Evolutionary conservation across 495 filamentous ascomycete genomes (phyloP).

Genomic region (Aspergillus campestris): DNA sequence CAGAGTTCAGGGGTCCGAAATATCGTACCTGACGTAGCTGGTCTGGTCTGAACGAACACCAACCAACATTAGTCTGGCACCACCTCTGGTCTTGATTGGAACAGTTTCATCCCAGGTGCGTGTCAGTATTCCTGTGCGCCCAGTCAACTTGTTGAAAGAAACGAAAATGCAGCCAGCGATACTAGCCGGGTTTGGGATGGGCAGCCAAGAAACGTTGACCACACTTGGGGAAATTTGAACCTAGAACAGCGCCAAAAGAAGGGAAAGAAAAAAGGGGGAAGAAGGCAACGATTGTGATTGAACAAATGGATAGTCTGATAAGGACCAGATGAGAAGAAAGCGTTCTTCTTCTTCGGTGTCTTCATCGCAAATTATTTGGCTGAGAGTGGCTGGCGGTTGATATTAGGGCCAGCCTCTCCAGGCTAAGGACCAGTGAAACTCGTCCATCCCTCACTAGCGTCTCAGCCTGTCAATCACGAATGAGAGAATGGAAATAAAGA

Average conservation of each 20-base stretch:
- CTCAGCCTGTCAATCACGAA: not conserved
- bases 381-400: constrained; percentile 5
- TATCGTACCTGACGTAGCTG: constrained; percentile 4
- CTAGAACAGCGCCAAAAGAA: not conserved
- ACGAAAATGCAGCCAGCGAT: not conserved
- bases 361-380: constrained; percentile 8
- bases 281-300: no score
- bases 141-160: not conserved
- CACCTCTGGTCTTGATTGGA: constrained; percentile 1
- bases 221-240: no score
- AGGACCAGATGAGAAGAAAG: constrained; percentile 7
- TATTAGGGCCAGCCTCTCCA: constrained; percentile 16
- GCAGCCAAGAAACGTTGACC: no score
- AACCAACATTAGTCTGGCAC: not conserved
- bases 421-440: constrained; percentile 8
- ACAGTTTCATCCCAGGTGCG: not conserved
- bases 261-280: not conserved
- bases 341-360: constrained; percentile 1
- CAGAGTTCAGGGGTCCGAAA: constrained; percentile 6
- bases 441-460: not conserved
- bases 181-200: not conserved
- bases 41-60: not conserved
- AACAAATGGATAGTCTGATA: not conserved
- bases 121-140: not conserved
- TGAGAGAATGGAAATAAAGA: not conserved